phyloP scores from a whole-genome alignment of 805 yeast species.

The Kluyveromyces siamensis region DNA sequence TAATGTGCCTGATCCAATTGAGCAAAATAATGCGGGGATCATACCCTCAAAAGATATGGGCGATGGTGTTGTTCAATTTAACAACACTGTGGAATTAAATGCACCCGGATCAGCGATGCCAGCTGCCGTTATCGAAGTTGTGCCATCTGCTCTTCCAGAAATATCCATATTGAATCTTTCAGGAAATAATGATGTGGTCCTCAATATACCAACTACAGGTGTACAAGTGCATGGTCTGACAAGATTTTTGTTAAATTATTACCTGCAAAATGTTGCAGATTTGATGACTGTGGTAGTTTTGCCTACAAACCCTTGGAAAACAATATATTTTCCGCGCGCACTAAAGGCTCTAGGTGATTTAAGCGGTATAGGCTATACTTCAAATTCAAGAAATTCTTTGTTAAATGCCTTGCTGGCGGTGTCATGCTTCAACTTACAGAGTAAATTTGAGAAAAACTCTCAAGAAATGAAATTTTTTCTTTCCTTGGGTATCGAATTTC shows the following conservation, averaged over 20 bases:
- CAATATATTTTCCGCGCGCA: conserved; percentile 79
- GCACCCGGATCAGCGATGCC: conserved; percentile 10
- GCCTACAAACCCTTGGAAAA: conserved; percentile 80
- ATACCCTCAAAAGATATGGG: neutral
- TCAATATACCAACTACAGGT: conserved; percentile 49
- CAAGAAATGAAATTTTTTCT: conserved; percentile 60
- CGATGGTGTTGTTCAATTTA: conserved; percentile 5
- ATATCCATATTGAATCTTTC: conserved; percentile 8
- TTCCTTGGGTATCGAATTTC: conserved; percentile 61
- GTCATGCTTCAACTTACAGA: conserved; percentile 70
- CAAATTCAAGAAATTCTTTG: conserved; percentile 68
- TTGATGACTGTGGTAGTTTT: conserved; percentile 63
- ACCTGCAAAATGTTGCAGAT: conserved; percentile 69
- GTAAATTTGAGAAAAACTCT: conserved; percentile 59
- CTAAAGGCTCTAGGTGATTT: conserved; percentile 75
- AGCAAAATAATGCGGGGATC: neutral
- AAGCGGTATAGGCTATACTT: conserved; percentile 61
- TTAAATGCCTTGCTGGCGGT: conserved; percentile 75
- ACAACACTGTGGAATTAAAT: conserved; percentile 12
- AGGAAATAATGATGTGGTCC: conserved; percentile 14
- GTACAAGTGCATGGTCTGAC: conserved; percentile 61
- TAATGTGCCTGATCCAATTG: neutral
- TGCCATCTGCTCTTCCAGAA: conserved; percentile 14
- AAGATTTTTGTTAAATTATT: conserved; percentile 61
- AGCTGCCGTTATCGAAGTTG: conserved; percentile 6